Conservation (phyloP, 2,329 filamentous ascomycete genomes). For the Trichoderma atrobrunneum region DNA sequence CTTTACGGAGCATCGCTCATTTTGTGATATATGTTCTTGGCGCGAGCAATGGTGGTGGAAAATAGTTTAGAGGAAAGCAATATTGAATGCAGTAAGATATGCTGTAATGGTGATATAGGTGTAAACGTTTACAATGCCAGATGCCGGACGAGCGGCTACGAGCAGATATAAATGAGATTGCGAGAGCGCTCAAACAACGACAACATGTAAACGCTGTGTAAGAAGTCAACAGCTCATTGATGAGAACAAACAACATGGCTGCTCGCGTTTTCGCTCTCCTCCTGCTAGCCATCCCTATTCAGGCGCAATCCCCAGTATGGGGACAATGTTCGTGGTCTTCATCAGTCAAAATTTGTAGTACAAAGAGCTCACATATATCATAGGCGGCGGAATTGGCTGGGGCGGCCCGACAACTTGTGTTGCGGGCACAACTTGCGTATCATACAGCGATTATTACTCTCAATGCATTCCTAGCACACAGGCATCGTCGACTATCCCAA, state of each 20-base stretch:
- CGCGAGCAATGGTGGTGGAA: background rate
- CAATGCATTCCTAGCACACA: background rate
- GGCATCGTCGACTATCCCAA: background rate
- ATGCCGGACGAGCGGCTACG: background rate
- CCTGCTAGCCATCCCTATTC: background rate
- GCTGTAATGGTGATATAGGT: background rate
- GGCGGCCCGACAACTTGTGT: conserved; percentile 5
- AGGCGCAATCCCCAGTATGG: background rate
- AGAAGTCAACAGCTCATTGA: background rate
- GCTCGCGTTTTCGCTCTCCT: background rate
- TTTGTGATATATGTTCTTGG: background rate
- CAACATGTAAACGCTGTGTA: background rate
- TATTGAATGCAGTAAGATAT: background rate
- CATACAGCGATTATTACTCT: background rate
- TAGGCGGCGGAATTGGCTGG: conserved; percentile 6
- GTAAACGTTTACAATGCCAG: background rate
- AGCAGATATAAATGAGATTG: background rate
- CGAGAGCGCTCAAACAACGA: background rate
- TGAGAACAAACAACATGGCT: background rate
- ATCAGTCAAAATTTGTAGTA: background rate
- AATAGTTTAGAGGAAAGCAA: background rate
- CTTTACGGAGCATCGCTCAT: background rate
- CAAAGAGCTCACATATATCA: background rate
- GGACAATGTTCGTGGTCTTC: background rate
- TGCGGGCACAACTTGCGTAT: background rate